A percentile compares a stretch with the other conserved stretches of the same genome.
These are phyloP conservation scores for Komagataella mondaviorum DNA, from an alignment of 805 yeast species.

Conservation along the genomic window DNA sequence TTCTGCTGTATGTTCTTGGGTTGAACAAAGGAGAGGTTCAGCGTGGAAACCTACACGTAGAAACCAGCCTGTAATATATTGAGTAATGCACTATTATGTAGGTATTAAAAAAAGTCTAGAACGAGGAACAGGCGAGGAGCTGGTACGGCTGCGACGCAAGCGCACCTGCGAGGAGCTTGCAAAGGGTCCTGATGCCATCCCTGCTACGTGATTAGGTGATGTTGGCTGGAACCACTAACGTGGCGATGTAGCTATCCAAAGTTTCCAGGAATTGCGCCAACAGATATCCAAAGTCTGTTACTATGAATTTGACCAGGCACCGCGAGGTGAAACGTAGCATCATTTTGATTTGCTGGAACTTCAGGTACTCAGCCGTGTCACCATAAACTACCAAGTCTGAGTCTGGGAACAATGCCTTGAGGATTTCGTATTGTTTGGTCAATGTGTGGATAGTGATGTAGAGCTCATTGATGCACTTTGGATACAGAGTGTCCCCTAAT, in stretches of 20 bases:
- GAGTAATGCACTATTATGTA: neutral
- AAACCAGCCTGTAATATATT: neutral
- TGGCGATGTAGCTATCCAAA: neutral
- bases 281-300: neutral
- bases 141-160: neutral
- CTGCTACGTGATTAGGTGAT: neutral
- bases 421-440: neutral
- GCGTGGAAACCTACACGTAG: neutral
- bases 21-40: neutral
- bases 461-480: neutral
- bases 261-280: neutral
- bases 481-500: neutral
- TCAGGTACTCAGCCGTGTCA: neutral
- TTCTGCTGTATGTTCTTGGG: neutral
- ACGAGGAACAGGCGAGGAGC: neutral
- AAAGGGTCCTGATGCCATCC: too few relatives aligned
- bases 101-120: neutral
- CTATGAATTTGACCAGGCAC: neutral
- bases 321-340: neutral
- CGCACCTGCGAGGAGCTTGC: neutral
- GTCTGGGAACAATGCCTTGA: neutral
- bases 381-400: neutral
- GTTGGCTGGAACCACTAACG: neutral
- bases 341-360: neutral
- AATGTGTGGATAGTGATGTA: neutral